A percentile compares a stretch with the other conserved stretches of the same genome.
These are phyloP conservation scores for Gynandropsis gynandra DNA, from an alignment of 345 rosid species.

Conservation along the genomic window DNA sequence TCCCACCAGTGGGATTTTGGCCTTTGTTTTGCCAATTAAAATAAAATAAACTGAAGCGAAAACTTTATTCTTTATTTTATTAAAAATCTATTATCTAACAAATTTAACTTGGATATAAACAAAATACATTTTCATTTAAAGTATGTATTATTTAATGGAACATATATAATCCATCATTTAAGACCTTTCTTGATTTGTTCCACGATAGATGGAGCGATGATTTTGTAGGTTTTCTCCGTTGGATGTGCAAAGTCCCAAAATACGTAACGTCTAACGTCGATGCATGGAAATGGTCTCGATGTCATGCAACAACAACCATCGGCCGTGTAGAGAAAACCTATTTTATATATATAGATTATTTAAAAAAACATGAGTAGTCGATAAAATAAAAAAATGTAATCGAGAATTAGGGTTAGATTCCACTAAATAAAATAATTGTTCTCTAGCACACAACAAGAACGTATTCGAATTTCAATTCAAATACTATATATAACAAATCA, in stretches of 20 bases:
- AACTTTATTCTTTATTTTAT: no score
- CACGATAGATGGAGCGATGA: slow-evolving; percentile 23
- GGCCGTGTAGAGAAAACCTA: slow-evolving; percentile 21
- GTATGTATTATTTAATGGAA: not conserved
- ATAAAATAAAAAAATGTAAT: no score
- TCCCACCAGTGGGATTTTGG: no score
- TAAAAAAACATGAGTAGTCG: no score
- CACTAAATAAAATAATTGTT: not conserved
- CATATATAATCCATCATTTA: slow-evolving; percentile 13
- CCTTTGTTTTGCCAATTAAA: no score
- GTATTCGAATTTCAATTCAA: no score
- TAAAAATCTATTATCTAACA: no score
- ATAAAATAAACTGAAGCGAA: no score
- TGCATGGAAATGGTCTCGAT: slow-evolving; percentile 21
- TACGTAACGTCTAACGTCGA: slow-evolving; percentile 5
- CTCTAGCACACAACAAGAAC: no score
- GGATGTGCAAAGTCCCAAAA: slow-evolving; percentile 29
- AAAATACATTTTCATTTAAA: not conserved
- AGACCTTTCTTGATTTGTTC: slow-evolving; percentile 22
- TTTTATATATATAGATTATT: not conserved
- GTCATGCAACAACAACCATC: slow-evolving; percentile 25
- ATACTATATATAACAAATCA: no score
- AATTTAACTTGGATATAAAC: no score
- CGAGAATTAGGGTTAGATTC: not conserved
- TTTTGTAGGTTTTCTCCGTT: slow-evolving; percentile 18